Percentiles rank a stretch among this genome's conserved stretches.
phyloP scores from a whole-genome alignment of 257 asterid species.

The Eucommia ulmoides region DNA sequence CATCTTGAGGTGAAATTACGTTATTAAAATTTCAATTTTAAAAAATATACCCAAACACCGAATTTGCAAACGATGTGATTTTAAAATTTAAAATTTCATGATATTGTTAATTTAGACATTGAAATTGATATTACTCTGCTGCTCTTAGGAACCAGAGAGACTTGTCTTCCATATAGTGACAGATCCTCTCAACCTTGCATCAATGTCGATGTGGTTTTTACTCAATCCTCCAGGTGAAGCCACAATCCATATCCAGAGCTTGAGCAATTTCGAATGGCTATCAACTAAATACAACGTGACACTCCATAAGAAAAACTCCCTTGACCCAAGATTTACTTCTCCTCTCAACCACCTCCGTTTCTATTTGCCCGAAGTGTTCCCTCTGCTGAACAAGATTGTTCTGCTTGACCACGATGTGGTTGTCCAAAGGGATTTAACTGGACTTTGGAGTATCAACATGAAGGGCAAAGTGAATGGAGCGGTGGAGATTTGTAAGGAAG shows the following conservation, averaged over 20 bases:
- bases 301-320: slow-evolving; percentile 42
- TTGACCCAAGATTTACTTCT: slow-evolving; percentile 64
- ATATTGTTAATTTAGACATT: too few species aligned
- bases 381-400: slow-evolving; percentile 55
- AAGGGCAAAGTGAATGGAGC: slow-evolving; percentile 84
- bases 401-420: slow-evolving; percentile 96
- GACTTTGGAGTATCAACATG: slow-evolving; percentile 63
- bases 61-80: too few species aligned
- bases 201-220: slow-evolving; percentile 93
- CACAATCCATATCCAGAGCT: slow-evolving; percentile 53
- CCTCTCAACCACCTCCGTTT: slow-evolving; percentile 78
- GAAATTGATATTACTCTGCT: too few species aligned
- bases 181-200: slow-evolving; percentile 66
- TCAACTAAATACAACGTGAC: slow-evolving; percentile 33
- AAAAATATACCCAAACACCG: too few species aligned
- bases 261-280: slow-evolving; percentile 50
- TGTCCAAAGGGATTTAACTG: slow-evolving; percentile 19
- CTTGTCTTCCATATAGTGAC: slow-evolving; percentile 81
- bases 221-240: slow-evolving; percentile 69
- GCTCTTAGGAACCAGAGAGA: slow-evolving; percentile 55
- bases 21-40: too few species aligned
- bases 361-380: slow-evolving; percentile 85
- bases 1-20: too few species aligned
- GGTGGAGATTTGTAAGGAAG: slow-evolving; percentile 63
- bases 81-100: too few species aligned